Evolutionary conservation across 2,329 filamentous ascomycete species (phyloP).

Genomic region (Fusarium ramigenum): DNA sequence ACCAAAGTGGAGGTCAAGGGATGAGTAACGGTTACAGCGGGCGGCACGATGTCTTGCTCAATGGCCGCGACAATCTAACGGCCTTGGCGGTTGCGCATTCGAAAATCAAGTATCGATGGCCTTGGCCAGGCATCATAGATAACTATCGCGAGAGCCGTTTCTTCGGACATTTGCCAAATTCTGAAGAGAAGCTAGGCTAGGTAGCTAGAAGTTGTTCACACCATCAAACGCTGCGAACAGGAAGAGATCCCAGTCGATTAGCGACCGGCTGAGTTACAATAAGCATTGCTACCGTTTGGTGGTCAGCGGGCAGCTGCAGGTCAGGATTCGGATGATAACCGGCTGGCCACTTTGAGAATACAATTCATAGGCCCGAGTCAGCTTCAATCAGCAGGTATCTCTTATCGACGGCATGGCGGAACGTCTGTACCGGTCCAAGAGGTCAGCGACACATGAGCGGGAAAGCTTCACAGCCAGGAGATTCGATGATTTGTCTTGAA

Average conservation of each 20-base stretch:
- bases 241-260: conserved; percentile 17
- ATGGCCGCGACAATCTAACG: conserved; percentile 25
- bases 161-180: neutral
- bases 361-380: conserved; percentile 7
- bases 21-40: conserved; percentile 38
- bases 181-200: neutral
- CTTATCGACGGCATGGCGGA: neutral
- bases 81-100: conserved; percentile 19
- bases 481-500: neutral
- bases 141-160: neutral
- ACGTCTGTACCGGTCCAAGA: neutral
- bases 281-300: conserved; percentile 4
- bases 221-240: neutral
- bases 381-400: conserved; percentile 1
- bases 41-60: conserved; percentile 42
- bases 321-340: conserved; percentile 8
- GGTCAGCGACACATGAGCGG: neutral
- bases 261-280: conserved; percentile 17
- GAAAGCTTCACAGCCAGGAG: neutral
- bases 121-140: conserved; percentile 3
- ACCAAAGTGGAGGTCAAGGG: conserved; percentile 32
- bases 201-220: neutral
- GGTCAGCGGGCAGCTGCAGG: conserved; percentile 21
- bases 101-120: conserved; percentile 6
- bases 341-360: conserved; percentile 1